A percentile compares a stretch with the other conserved stretches of the same genome.
phyloP scores from a whole-genome alignment of 2,329 filamentous ascomycete species.

The Mycosphaerella arachidis region DNA sequence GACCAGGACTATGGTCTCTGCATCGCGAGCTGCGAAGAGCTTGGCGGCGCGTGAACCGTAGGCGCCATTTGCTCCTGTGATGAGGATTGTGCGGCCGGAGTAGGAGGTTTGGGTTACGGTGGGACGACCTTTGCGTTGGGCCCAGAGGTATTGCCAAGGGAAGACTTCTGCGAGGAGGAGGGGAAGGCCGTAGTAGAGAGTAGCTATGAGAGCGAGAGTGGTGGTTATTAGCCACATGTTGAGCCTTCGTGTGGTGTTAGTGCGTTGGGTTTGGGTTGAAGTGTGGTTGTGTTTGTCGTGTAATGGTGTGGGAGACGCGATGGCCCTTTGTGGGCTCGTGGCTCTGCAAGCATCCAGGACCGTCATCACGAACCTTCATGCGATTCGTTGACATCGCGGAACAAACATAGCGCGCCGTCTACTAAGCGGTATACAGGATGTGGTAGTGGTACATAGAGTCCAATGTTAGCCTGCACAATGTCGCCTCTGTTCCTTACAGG shows the following conservation, averaged over 20 bases:
- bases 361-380: too few species aligned
- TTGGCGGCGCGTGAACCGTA: constrained; percentile 11
- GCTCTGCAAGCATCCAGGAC: too few species aligned
- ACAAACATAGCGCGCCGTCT: too few species aligned
- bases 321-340: too few species aligned
- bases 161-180: constrained; percentile 12
- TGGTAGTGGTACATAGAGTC: too few species aligned
- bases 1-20: constrained; percentile 9
- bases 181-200: constrained; percentile 2
- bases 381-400: too few species aligned
- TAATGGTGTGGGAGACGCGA: too few species aligned
- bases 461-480: too few species aligned
- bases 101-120: constrained; percentile 7
- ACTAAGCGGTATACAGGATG: too few species aligned
- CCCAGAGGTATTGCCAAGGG: constrained; percentile 6
- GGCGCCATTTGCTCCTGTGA: constrained; percentile 11
- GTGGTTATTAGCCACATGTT: neutral
- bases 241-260: neutral
- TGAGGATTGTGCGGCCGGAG: constrained; percentile 1
- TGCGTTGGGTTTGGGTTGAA: neutral
- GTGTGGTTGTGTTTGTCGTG: neutral
- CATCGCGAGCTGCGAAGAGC: constrained; percentile 6
- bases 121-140: constrained; percentile 3
- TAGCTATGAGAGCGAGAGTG: neutral
- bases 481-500: too few species aligned